Evolutionary conservation across 768 basidiomycete species (phyloP).

Genomic region (Pisolithus marmoratus): DNA sequence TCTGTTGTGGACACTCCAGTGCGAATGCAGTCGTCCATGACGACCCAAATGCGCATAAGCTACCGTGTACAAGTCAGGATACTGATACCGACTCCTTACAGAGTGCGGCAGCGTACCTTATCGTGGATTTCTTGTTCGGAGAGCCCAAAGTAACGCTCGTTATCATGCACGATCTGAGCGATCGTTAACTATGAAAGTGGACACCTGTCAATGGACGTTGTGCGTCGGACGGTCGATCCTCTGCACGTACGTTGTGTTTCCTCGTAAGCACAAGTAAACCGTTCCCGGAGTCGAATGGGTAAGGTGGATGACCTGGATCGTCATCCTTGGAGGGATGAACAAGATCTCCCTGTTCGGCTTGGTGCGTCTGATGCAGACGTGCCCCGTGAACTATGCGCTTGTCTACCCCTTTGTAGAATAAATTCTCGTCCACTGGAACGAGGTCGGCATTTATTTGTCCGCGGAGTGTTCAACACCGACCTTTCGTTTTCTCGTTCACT

Average conservation of each 20-base stretch:
- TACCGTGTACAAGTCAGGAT: slow-evolving; percentile 6
- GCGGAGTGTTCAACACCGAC: slow-evolving; percentile 30
- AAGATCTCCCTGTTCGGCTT: slow-evolving; percentile 25
- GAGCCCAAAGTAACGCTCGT: slow-evolving; percentile 78
- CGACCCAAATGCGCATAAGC: slow-evolving; percentile 78
- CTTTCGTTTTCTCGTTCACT: slow-evolving; percentile 91
- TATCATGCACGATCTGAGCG: slow-evolving; percentile 90
- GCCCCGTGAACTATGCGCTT: slow-evolving; percentile 77
- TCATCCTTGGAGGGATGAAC: slow-evolving; percentile 5
- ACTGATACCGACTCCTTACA: background rate
- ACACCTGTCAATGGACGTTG: background rate
- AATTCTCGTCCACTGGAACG: slow-evolving; percentile 74
- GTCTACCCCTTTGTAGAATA: slow-evolving; percentile 91
- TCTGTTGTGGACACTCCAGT: slow-evolving; percentile 79
- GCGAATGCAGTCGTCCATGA: slow-evolving; percentile 91
- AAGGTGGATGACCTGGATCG: slow-evolving; percentile 62
- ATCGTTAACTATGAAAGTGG: slow-evolving; percentile 67
- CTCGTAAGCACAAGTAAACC: slow-evolving; percentile 68
- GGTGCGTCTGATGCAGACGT: slow-evolving; percentile 63
- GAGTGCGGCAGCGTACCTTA: slow-evolving; percentile 42
- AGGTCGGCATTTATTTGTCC: slow-evolving; percentile 1
- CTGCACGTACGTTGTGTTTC: slow-evolving; percentile 69
- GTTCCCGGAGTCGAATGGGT: slow-evolving; percentile 76
- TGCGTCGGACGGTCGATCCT: background rate
- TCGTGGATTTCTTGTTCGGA: slow-evolving; percentile 67